These are phyloP conservation scores for Penicillium waksmanii DNA, from an alignment of 495 filamentous ascomycete species.

Conservation along the genomic window DNA sequence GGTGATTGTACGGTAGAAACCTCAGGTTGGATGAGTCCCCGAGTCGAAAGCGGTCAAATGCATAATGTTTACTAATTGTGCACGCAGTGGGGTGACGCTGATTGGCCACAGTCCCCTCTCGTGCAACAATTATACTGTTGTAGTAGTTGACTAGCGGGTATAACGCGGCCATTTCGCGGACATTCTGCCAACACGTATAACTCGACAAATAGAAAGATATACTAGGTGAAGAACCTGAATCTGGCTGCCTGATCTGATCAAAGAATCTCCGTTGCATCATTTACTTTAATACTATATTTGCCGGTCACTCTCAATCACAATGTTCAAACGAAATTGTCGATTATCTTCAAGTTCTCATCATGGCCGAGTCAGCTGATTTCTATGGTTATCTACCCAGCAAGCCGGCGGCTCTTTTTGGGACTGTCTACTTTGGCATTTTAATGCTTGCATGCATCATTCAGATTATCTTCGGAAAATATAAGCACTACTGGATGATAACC, in stretches of 20 bases:
- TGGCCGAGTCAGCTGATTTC: conserved; percentile 6
- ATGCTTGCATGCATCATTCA: conserved; percentile 1
- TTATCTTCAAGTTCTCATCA: conserved; percentile 2
- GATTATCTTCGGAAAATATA: conserved; percentile 6
- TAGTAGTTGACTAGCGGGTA: neutral
- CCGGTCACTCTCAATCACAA: neutral
- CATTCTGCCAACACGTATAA: neutral
- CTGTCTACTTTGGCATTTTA: conserved; percentile 2
- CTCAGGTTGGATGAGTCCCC: too few relatives aligned
- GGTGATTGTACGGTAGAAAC: neutral
- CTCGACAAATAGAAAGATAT: neutral
- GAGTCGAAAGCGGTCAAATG: too few relatives aligned
- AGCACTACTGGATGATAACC: conserved; percentile 13
- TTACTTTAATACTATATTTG: neutral
- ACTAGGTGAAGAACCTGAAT: neutral
- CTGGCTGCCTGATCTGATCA: neutral
- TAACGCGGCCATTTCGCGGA: neutral
- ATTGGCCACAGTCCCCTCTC: neutral
- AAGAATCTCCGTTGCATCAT: neutral
- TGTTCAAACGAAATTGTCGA: too few relatives aligned
- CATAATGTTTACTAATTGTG: neutral
- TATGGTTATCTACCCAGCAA: conserved; percentile 14
- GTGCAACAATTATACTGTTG: neutral
- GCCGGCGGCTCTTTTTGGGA: conserved; percentile 6
- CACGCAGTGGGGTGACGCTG: neutral